These are phyloP conservation scores for Polygonum maritimum DNA, from an alignment of 148 eudicot genomes.

Conservation along the genomic window DNA sequence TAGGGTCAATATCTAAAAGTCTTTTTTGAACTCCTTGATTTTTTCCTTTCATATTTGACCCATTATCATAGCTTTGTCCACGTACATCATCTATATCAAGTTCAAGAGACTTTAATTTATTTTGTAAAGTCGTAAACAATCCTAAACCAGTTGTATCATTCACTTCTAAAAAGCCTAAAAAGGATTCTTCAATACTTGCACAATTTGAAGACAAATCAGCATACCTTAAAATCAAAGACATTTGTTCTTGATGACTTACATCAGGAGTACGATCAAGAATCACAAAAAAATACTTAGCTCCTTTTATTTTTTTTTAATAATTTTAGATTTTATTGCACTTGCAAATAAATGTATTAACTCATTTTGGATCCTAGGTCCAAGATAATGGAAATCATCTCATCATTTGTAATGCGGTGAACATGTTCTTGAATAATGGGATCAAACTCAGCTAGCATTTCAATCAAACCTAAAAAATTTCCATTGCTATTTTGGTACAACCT, in stretches of 20 bases:
- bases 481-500: constrained; percentile 6
- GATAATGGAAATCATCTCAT: background rate
- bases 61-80: constrained; percentile 9
- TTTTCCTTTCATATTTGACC: constrained; percentile 1
- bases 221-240: no score
- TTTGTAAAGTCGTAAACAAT: background rate
- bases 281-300: background rate
- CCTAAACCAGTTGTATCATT: background rate
- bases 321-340: background rate
- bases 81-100: constrained; percentile 12
- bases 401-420: background rate
- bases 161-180: background rate
- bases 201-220: background rate
- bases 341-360: background rate
- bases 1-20: no score
- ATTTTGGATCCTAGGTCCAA: background rate
- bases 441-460: constrained; percentile 15
- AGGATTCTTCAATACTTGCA: constrained; percentile 11
- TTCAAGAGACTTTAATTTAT: background rate
- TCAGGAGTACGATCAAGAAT: background rate
- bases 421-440: background rate
- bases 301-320: no score
- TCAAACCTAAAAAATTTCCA: constrained; percentile 15
- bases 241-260: no score
- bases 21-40: constrained; percentile 9